Evolutionary conservation across 208 protist genomes (phyloP), one percentile per base, ranked within the genome.

Genomic region (Novymonas esmeraldas): DNA sequence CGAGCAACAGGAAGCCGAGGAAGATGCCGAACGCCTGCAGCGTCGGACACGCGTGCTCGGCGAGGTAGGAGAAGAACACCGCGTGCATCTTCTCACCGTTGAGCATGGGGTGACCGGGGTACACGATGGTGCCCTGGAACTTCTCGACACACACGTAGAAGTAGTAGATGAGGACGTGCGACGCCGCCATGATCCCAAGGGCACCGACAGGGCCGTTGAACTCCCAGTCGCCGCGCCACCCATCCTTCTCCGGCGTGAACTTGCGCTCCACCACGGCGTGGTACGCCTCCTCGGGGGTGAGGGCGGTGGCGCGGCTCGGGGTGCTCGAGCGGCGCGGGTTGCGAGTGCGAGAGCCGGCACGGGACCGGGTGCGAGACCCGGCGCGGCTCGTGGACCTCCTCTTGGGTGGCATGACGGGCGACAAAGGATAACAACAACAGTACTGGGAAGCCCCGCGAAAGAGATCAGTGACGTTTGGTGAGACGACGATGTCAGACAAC

Each of bases 151-250:
- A 92, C 3, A 90, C 81, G 63, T 79, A 97, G 64, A 96, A 86
- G 86, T 97, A 98, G 83, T 84, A 96, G 55, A 97, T 87, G 42
- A 96, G 62, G 13, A 91, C 54, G 61, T 96, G 95, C n/a, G 87
- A 95, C 49, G 69, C 70, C 36, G 90, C 52, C 82, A 98, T 98
- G 67, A 98, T 95, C 44, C 24, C 56, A 24, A 84, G 31, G 4
- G 70, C 85, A 62, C 76, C 81, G n/a, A 79, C 63, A 0, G 79
- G 78, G 6, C 94, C 94, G 18, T 79, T 81, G 69, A 98, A 98
- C 67, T 98, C 92, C 50, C 81, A 93, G 22, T 82, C 33, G 7
- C 86, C 90, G 54, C 77, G 46, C 87, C 90, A 93, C 39, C n/a
- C 51, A 60, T 95, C 90, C 64, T 84, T 89, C 68, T 95, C 85